Base-by-base conservation (phyloP, 179 eudicot species). In the Dionaea muscipula region DNA sequence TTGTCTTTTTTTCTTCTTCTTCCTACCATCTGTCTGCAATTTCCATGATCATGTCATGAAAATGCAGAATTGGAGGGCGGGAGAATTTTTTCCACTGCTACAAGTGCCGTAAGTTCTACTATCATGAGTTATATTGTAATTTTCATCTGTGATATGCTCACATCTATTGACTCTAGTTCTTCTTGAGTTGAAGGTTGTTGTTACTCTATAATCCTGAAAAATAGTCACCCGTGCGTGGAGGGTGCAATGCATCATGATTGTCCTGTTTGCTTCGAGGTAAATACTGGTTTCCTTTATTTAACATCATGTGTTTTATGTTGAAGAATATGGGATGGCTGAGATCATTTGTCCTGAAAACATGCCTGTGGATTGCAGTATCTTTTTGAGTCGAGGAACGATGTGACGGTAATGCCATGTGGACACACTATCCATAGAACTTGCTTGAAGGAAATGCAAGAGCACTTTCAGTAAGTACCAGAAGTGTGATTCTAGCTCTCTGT, bases 221-320 rank as follows among this genome's bases (percentile, higher is more conserved):
- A 75, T 55, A 70, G 86, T 53, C 97, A 89, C 48, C 77, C 95
- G 0, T 85, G 97, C 64, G 73, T 89, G 12, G 97, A 89, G 67
- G 87, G 97, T 53, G 95, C 95, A 24, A 85, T 89, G 95, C 97
- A 85, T 70, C 95, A 86, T 41, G 83, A 85, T 56, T 89, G 97
- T 61, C 97, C 97, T 20, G 84, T 89, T 51, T 89, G 97, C 67
- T 85, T 83, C 72, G 95, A 89, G 97, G 97, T 89, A 65, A 40
- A 43, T 24, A 9, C 51, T 50, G 41, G 16, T 36, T 21, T 35
- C 17, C 60, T 21, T 59, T 47, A 3, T 20, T 4, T 8, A 16
- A 23, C 15, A 28, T 28, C 2, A 8, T 55, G n/a, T 33, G 24
- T 4, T 13, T 43, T 38, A 6, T 25, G 49, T 13, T 55, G 13